Evolutionary conservation across 2,329 filamentous ascomycete genomes (phyloP).

Genomic region (Onygenales sp.): DNA sequence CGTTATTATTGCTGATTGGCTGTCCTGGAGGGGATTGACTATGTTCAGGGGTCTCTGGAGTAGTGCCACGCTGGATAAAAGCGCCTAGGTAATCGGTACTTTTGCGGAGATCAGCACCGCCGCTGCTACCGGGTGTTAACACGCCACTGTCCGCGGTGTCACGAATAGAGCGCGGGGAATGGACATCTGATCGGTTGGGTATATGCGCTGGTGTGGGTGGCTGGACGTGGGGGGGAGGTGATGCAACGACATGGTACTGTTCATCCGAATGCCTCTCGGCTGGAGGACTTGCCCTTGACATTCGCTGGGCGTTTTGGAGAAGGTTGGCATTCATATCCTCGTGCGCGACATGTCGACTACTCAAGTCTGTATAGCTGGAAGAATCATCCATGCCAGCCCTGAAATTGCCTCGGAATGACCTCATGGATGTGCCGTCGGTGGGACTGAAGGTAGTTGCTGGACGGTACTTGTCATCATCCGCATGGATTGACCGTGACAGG

Average conservation of each 20-base stretch:
- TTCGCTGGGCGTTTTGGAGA: slow-evolving; percentile 47
- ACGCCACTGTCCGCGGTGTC: background rate
- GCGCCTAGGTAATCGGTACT: slow-evolving; percentile 31
- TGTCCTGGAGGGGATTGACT: slow-evolving; percentile 9
- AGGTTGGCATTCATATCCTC: slow-evolving; percentile 44
- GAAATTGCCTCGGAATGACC: slow-evolving; percentile 24
- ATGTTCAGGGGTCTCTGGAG: slow-evolving; percentile 12
- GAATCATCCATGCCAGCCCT: slow-evolving; percentile 37
- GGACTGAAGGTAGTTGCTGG: slow-evolving; percentile 47
- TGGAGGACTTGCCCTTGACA: slow-evolving; percentile 45
- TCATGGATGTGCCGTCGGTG: slow-evolving; percentile 32
- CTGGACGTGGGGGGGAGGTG: background rate
- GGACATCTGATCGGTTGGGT: background rate
- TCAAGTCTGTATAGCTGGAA: slow-evolving; percentile 45
- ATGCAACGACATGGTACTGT: background rate
- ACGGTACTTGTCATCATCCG: slow-evolving; percentile 78
- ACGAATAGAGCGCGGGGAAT: background rate
- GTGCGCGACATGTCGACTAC: slow-evolving; percentile 29
- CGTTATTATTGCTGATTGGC: slow-evolving; percentile 2
- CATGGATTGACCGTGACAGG: slow-evolving; percentile 63
- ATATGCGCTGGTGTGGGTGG: background rate
- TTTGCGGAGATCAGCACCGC: slow-evolving; percentile 22
- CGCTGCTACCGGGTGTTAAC: background rate
- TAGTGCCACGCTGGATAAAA: slow-evolving; percentile 26
- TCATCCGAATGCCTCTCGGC: background rate